phyloP scores from a whole-genome alignment of 208 protist genomes.

The Herpetomonas muscarum region DNA sequence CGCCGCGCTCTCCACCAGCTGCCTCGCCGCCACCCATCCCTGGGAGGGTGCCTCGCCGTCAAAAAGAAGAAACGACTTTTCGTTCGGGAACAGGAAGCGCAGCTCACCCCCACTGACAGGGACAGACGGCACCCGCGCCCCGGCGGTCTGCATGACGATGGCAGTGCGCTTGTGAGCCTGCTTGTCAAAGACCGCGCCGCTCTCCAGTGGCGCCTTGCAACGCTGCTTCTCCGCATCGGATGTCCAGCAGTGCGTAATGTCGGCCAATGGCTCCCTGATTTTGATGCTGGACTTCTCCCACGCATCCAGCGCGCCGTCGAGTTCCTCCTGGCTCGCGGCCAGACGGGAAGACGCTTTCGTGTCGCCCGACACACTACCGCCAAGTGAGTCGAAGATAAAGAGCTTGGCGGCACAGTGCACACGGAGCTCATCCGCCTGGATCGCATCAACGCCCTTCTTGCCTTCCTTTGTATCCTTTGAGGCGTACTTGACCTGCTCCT shows the following conservation, averaged over 20 bases:
- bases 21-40: slow-evolving; percentile 33
- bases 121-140: slow-evolving; percentile 41
- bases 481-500: slow-evolving; percentile 70
- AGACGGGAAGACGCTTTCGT: slow-evolving; percentile 42
- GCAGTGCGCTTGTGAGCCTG: slow-evolving; percentile 20
- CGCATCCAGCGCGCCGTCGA: slow-evolving; percentile 52
- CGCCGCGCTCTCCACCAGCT: slow-evolving; percentile 25
- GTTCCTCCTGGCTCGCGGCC: slow-evolving; percentile 47
- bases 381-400: slow-evolving; percentile 64
- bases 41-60: slow-evolving; percentile 29
- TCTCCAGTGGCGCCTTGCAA: slow-evolving; percentile 31
- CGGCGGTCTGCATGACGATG: slow-evolving; percentile 25
- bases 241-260: slow-evolving; percentile 55
- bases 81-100: slow-evolving; percentile 38
- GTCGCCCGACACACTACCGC: slow-evolving; percentile 23
- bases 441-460: slow-evolving; percentile 54
- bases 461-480: slow-evolving; percentile 68
- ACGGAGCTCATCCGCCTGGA: slow-evolving; percentile 52
- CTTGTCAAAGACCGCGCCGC: slow-evolving; percentile 34
- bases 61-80: slow-evolving; percentile 42
- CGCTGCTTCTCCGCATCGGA: slow-evolving; percentile 43
- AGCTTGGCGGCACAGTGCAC: slow-evolving; percentile 63
- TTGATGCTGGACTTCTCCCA: slow-evolving; percentile 49
- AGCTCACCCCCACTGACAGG: slow-evolving; percentile 50
- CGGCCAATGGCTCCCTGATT: slow-evolving; percentile 57